Evolutionary conservation across 2,329 filamentous ascomycete species (phyloP).

Genomic region (Fonsecaea erecta): DNA sequence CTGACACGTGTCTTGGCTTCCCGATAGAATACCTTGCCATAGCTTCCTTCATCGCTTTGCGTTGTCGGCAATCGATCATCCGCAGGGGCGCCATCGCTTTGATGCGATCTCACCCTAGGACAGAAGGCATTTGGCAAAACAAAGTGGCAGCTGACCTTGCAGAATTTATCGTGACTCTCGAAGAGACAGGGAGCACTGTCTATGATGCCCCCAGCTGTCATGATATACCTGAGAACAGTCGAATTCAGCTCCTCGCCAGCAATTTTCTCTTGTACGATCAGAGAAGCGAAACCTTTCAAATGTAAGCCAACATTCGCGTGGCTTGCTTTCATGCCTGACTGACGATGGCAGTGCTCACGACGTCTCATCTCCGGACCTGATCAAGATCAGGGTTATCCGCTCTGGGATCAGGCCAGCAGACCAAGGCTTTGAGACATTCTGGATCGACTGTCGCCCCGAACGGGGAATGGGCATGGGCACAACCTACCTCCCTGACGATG

Average conservation of each 20-base stretch:
- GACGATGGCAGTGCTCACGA: neutral
- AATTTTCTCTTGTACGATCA: conserved; percentile 6
- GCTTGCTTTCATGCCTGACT: neutral
- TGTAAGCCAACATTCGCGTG: conserved; percentile 3
- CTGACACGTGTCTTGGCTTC: conserved; percentile 8
- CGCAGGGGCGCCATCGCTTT: conserved; percentile 4
- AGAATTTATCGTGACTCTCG: conserved; percentile 3
- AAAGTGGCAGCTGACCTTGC: neutral
- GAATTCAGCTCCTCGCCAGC: neutral
- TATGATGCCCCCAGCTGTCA: neutral
- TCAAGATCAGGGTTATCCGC: conserved; percentile 10
- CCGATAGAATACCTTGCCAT: conserved; percentile 3
- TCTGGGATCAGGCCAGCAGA: conserved; percentile 9
- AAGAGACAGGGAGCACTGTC: neutral
- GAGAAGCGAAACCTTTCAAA: conserved; percentile 1
- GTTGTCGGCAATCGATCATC: conserved; percentile 7
- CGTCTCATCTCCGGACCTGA: neutral
- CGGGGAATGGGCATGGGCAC: neutral
- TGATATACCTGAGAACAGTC: conserved; percentile 3
- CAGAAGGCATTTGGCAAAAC: neutral
- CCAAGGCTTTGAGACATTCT: conserved; percentile 8
- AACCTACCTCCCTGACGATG: neutral
- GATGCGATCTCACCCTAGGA: neutral
- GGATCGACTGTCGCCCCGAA: neutral
- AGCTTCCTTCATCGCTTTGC: neutral